Conservation (phyloP, 2,329 filamentous ascomycete species). For the Nakataea oryzae region DNA sequence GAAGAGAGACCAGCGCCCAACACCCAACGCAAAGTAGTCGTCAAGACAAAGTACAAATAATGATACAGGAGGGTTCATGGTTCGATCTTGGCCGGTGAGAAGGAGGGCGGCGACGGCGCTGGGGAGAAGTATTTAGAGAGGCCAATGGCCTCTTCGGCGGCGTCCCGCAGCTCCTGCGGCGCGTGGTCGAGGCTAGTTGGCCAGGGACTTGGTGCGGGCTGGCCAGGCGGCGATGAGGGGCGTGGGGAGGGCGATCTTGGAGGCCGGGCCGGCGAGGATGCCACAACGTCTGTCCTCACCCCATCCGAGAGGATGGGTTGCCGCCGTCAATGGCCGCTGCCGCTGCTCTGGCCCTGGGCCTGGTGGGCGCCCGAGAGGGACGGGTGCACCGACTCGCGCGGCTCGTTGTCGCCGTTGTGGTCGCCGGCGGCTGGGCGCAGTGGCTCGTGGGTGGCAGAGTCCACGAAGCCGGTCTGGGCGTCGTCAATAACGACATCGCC, state of each 20-base stretch:
- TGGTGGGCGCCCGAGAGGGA: too few relatives aligned
- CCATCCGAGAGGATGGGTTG: constrained; percentile 2
- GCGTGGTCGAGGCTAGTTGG: too few relatives aligned
- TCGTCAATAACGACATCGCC: constrained; percentile 63
- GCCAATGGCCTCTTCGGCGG: constrained; percentile 5
- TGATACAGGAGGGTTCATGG: too few relatives aligned
- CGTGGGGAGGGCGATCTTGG: too few relatives aligned
- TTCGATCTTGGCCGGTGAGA: too few relatives aligned
- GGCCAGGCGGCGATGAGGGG: not conserved
- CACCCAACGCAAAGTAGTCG: too few relatives aligned
- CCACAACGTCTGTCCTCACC: constrained; percentile 4
- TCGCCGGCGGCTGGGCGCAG: constrained; percentile 6
- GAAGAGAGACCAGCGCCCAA: too few relatives aligned
- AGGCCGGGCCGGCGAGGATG: not conserved
- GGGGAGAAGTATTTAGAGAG: not conserved
- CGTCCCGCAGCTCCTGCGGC: constrained; percentile 3
- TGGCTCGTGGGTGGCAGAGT: constrained; percentile 15
- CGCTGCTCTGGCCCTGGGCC: not conserved
- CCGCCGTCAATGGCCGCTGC: not conserved
- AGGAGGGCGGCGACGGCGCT: not conserved
- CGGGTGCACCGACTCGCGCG: too few relatives aligned
- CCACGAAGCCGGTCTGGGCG: constrained; percentile 21
- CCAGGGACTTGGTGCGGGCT: too few relatives aligned
- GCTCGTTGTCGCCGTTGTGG: constrained; percentile 1
- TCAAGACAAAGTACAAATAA: too few relatives aligned